Conservation (phyloP, 257 asterid species). For the Jacaranda copaia region DNA sequence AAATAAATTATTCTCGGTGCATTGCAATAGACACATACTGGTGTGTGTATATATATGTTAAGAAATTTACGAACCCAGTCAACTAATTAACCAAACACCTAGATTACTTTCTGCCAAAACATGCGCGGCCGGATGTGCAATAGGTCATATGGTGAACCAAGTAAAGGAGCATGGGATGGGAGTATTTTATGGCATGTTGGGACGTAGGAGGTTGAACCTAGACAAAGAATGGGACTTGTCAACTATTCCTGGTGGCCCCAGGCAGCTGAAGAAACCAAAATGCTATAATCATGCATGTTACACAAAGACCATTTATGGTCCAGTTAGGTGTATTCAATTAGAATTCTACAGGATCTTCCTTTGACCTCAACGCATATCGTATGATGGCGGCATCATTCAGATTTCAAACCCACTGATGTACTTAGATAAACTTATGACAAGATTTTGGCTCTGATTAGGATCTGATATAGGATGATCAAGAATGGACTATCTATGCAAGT, state of each 20-base stretch:
- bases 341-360: not conserved
- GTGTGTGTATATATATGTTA: too few relatives aligned
- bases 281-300: not conserved
- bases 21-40: too few relatives aligned
- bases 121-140: slow-evolving; percentile 5
- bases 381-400: too few relatives aligned
- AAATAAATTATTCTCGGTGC: too few relatives aligned
- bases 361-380: not conserved
- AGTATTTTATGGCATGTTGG: not conserved
- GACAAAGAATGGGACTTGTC: slow-evolving; percentile 11
- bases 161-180: not conserved
- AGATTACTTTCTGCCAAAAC: not conserved
- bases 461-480: too few relatives aligned
- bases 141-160: not conserved
- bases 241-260: not conserved
- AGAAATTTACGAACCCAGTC: too few relatives aligned
- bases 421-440: slow-evolving; percentile 6
- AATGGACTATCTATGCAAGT: too few relatives aligned
- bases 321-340: not conserved
- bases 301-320: not conserved
- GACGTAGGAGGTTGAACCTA: slow-evolving; percentile 17
- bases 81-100: too few relatives aligned
- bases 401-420: not conserved
- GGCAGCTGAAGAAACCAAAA: not conserved
- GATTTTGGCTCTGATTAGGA: not conserved